These are phyloP conservation scores for Fonsecaea pedrosoi DNA, from an alignment of 2,329 filamentous ascomycete genomes.

Conservation along the genomic window DNA sequence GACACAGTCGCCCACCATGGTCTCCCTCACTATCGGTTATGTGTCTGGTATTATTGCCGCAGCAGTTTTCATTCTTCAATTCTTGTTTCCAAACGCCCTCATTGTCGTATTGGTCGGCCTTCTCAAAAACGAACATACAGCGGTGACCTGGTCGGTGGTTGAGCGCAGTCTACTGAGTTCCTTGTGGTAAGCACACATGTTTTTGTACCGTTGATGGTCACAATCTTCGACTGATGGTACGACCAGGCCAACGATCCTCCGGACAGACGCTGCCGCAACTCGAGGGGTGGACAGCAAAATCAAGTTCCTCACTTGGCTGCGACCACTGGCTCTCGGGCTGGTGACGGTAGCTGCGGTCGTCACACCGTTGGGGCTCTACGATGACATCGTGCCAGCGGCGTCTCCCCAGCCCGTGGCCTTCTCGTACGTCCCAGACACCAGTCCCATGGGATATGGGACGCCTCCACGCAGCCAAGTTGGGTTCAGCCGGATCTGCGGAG, in stretches of 20 bases:
- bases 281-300: conserved; percentile 44
- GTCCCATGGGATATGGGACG: conserved; percentile 51
- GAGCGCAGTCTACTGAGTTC: conserved; percentile 48
- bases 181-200: conserved; percentile 39
- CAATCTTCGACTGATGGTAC: background rate
- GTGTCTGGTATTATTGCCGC: conserved; percentile 52
- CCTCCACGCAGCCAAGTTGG: conserved; percentile 44
- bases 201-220: too few relatives aligned
- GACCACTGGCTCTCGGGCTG: conserved; percentile 44
- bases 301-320: conserved; percentile 40
- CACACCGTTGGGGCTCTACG: conserved; percentile 56
- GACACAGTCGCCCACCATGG: conserved; percentile 17
- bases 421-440: conserved; percentile 48
- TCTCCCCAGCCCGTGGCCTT: conserved; percentile 43
- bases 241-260: conserved; percentile 50
- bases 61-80: conserved; percentile 48
- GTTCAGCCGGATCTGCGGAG: conserved; percentile 46
- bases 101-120: conserved; percentile 48
- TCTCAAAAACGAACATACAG: conserved; percentile 48
- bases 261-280: conserved; percentile 47
- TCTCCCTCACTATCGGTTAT: conserved; percentile 46
- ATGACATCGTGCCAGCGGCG: conserved; percentile 44
- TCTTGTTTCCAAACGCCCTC: conserved; percentile 48
- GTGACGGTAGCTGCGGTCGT: conserved; percentile 53
- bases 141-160: conserved; percentile 51